Evolutionary conservation across 495 filamentous ascomycete genomes (phyloP).

Genomic region (Penicillium simplicissimum): DNA sequence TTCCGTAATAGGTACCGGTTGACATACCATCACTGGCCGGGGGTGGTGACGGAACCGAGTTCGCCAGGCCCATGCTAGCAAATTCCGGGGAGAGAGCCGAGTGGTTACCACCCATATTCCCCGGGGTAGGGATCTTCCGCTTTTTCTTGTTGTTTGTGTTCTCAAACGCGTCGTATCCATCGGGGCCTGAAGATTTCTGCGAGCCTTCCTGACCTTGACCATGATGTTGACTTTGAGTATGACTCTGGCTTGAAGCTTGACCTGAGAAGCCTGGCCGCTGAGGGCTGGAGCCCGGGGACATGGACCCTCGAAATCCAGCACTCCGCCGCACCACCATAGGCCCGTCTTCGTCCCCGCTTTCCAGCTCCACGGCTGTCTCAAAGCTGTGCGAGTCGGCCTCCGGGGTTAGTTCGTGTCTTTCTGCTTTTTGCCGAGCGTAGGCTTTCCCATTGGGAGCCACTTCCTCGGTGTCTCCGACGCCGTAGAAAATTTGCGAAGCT

Average conservation of each 20-base stretch:
- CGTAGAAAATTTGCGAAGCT: slow-evolving; percentile 71
- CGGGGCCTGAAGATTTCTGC: slow-evolving; percentile 52
- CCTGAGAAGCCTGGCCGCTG: slow-evolving; percentile 27
- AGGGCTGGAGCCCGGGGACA: slow-evolving; percentile 34
- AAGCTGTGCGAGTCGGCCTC: slow-evolving; percentile 45
- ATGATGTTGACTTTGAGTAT: background rate
- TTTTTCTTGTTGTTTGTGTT: slow-evolving; percentile 99
- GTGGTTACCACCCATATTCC: slow-evolving; percentile 63
- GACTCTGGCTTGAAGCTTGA: background rate
- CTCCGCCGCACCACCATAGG: slow-evolving; percentile 48
- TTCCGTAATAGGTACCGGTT: slow-evolving; percentile 58
- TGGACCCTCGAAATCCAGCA: slow-evolving; percentile 44
- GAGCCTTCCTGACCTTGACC: slow-evolving; percentile 27
- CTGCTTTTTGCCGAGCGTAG: slow-evolving; percentile 46
- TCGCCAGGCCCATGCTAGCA: slow-evolving; percentile 61
- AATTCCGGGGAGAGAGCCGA: slow-evolving; percentile 60
- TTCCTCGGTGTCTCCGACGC: slow-evolving; percentile 53
- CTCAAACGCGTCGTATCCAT: slow-evolving; percentile 96
- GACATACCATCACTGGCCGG: slow-evolving; percentile 46
- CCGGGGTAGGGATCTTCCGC: slow-evolving; percentile 92
- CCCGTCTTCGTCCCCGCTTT: slow-evolving; percentile 50
- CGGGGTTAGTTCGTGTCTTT: slow-evolving; percentile 47
- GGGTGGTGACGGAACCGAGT: slow-evolving; percentile 43
- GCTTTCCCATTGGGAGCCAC: slow-evolving; percentile 45
- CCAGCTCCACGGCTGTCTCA: slow-evolving; percentile 43